These are phyloP conservation scores for Collybiopsis luxurians DNA, from an alignment of 768 basidiomycete genomes.

Conservation along the genomic window DNA sequence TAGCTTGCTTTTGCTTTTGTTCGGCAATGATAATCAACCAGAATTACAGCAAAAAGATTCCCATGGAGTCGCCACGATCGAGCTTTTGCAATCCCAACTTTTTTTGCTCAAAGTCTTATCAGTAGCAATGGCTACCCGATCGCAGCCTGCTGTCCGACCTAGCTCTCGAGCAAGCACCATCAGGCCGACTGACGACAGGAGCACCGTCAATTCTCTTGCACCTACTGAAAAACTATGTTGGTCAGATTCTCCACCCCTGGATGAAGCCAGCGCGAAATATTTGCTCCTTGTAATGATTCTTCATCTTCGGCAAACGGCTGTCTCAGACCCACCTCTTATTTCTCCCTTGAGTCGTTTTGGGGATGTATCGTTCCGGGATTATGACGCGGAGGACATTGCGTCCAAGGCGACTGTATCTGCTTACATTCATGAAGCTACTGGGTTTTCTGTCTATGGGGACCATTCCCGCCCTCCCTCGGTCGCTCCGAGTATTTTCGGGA, in stretches of 20 bases:
- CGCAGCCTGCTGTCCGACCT: constrained; percentile 45
- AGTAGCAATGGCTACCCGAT: constrained; percentile 75
- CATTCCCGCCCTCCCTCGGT: constrained; percentile 38
- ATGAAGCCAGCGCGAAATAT: constrained; percentile 80
- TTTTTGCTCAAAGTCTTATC: constrained; percentile 82
- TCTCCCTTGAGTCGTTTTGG: constrained; percentile 59
- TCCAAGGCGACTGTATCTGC: constrained; percentile 17
- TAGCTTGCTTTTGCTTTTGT: constrained; percentile 9
- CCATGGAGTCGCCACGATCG: constrained; percentile 37
- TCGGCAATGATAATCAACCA: constrained; percentile 3
- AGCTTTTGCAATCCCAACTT: constrained; percentile 83
- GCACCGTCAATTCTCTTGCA: constrained; percentile 38
- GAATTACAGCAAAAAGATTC: constrained; percentile 11
- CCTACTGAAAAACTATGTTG: constrained; percentile 45
- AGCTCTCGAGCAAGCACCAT: constrained; percentile 39
- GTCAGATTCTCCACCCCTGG: constrained; percentile 69
- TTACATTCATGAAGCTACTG: constrained; percentile 8
- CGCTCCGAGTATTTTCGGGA: constrained; percentile 28
- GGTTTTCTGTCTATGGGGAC: constrained; percentile 17
- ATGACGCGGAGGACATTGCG: constrained; percentile 37
- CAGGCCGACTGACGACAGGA: constrained; percentile 25
- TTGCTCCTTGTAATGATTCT: constrained; percentile 78
- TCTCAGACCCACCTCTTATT: constrained; percentile 50
- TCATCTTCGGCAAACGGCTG: constrained; percentile 73
- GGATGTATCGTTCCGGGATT: constrained; percentile 68